Evolutionary conservation across 2,329 filamentous ascomycete species (phyloP).

Genomic region (Pestalotiopsis sp.): DNA sequence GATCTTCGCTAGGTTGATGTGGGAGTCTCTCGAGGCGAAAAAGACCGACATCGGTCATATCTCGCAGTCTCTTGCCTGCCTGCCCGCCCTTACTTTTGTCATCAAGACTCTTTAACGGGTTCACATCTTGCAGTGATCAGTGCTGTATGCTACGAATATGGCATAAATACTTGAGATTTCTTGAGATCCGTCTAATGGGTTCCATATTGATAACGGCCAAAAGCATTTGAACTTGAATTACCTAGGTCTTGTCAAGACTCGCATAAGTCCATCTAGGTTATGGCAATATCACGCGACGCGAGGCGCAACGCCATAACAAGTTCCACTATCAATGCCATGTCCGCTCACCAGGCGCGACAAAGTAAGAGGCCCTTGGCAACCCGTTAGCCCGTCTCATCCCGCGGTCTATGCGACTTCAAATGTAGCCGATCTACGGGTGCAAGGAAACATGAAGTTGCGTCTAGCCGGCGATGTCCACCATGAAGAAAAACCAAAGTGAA

Average conservation of each 20-base stretch:
- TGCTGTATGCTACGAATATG: background rate
- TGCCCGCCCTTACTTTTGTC: background rate
- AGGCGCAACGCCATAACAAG: background rate
- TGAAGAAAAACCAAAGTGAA: background rate
- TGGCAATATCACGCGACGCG: background rate
- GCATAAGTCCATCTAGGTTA: background rate
- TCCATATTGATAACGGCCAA: background rate
- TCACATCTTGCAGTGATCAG: background rate
- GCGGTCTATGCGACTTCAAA: background rate
- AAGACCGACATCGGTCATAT: slow-evolving; percentile 14
- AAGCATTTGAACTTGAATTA: background rate
- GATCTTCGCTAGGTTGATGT: slow-evolving; percentile 2
- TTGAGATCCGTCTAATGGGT: background rate
- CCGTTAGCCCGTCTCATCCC: slow-evolving; percentile 8
- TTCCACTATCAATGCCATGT: background rate
- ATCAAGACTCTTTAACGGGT: background rate
- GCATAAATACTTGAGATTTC: background rate
- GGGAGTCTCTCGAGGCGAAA: slow-evolving; percentile 12
- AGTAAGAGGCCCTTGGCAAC: background rate
- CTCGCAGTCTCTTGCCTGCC: background rate
- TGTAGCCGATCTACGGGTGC: background rate
- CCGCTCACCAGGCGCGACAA: background rate
- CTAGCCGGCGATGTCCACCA: background rate
- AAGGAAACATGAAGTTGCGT: background rate
- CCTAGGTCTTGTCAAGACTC: background rate